Evolutionary conservation across 1,284 basidiomycete species (phyloP), one percentile per base, ranked within the genome.

Genomic region (Xanthoconium separans): DNA sequence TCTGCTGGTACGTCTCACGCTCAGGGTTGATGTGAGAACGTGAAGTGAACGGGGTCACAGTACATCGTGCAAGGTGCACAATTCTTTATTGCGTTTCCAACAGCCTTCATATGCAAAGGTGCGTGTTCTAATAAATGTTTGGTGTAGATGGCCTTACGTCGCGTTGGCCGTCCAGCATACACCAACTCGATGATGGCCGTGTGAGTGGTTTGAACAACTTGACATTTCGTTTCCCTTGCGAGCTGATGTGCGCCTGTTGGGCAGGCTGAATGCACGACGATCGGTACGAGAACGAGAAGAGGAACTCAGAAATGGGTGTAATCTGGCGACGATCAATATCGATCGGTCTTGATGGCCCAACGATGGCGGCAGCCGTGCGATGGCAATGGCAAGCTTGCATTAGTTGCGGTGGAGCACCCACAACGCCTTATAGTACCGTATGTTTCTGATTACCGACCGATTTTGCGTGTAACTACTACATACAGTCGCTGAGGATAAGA

Each of bases 131-230:
- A 2, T n/a, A 5, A 10, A 22, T 2, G 27, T 2, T 39, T 15
- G 29, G 15, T 7, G 18, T 30, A 30, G 8, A 8, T 8, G 20
- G 29, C 12, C 31, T 47, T 8, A 42, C 16, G 13, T 13, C 4
- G 10, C 7, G 7, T 36, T 11, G 39, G 33, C n/a, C 22, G 2
- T n/a, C 18, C 16, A 60, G 60, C 51, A 2, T 60, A 60, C 13
- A 29, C 20, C 24, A 62, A 62, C 36, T 60, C 59, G 6, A 60
- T 60, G 61, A 53, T 60, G 58, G 50, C 61, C 4, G 61, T 54
- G 59, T 60, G 27, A 37, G 59, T 61, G 11, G 12, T 30, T 24
- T 1, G 10, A 15, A 24, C 4, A 4, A 6, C 1, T 7, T 6
- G 42, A 5, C 16, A n/a, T 36, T 16, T 8, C 24, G 27, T 36